Evolutionary conservation across 805 yeast species (phyloP).

Genomic region (Yamadazyma sp.): DNA sequence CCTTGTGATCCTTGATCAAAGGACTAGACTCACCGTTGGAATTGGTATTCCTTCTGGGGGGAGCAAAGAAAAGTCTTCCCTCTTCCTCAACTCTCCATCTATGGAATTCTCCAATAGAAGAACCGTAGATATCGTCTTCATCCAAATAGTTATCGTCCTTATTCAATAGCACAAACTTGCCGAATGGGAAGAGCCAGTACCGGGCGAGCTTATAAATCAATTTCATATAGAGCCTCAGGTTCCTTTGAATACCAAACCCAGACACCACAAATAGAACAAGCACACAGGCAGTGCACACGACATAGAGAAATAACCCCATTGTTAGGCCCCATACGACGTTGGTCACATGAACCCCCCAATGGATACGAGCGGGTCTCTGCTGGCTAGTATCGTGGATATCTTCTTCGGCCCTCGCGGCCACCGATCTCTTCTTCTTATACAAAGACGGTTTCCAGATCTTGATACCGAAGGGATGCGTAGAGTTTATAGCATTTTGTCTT

Average conservation of each 20-base stretch:
- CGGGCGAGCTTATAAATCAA: constrained; percentile 60
- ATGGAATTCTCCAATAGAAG: constrained; percentile 78
- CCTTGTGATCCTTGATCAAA: constrained; percentile 42
- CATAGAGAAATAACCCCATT: constrained; percentile 63
- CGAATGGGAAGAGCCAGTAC: constrained; percentile 86
- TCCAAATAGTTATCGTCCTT: constrained; percentile 77
- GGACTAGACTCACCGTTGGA: constrained; percentile 35
- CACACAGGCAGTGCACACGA: constrained; percentile 53
- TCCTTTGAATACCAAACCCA: constrained; percentile 43
- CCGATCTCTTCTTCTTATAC: constrained; percentile 89
- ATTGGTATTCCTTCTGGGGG: constrained; percentile 46
- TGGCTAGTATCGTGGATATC: constrained; percentile 80
- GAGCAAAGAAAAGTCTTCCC: constrained; percentile 79
- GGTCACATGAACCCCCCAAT: constrained; percentile 60
- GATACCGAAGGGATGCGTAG: constrained; percentile 97
- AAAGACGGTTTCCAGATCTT: constrained; percentile 98
- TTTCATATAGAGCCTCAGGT: constrained; percentile 61
- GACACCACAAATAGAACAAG: constrained; percentile 44
- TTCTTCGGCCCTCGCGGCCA: constrained; percentile 84
- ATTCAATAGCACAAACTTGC: constrained; percentile 76
- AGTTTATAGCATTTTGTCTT: constrained; percentile 93
- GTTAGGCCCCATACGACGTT: constrained; percentile 74
- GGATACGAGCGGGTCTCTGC: constrained; percentile 33
- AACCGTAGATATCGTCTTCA: constrained; percentile 89
- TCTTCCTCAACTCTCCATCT: constrained; percentile 82